A percentile compares a stretch with the other conserved stretches of the same genome.
Conservation (phyloP, 805 yeast genomes). For the Kluyveromyces lactis region DNA sequence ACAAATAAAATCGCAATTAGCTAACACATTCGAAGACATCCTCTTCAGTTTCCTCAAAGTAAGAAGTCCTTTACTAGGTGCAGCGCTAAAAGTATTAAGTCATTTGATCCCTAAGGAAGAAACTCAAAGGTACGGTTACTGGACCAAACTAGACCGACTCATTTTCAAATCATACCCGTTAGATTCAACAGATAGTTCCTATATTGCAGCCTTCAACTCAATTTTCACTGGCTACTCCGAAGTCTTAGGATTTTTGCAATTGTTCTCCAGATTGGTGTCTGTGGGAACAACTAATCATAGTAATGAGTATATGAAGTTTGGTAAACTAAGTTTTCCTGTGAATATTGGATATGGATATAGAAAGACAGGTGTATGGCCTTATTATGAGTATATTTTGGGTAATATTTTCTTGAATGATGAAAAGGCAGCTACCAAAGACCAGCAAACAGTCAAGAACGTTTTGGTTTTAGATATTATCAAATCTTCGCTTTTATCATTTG, state of each 20-base stretch:
- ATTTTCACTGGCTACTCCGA: constrained; percentile 46
- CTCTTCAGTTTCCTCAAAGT: constrained; percentile 38
- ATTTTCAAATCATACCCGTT: constrained; percentile 35
- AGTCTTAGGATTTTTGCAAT: constrained; percentile 50
- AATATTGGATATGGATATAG: constrained; percentile 56
- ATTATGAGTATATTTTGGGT: constrained; percentile 60
- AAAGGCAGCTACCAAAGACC: constrained; percentile 21
- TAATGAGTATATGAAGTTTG: constrained; percentile 27
- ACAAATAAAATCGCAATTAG: constrained; percentile 16
- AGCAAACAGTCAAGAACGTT: constrained; percentile 41
- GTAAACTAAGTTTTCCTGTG: constrained; percentile 49
- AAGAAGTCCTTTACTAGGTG: constrained; percentile 44
- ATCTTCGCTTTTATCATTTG: constrained; percentile 41
- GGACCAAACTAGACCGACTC: constrained; percentile 70
- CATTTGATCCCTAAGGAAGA: constrained; percentile 44
- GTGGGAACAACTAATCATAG: constrained; percentile 24
- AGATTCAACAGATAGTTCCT: constrained; percentile 24
- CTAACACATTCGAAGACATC: constrained; percentile 24
- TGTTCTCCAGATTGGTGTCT: constrained; percentile 38
- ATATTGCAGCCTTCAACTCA: constrained; percentile 37
- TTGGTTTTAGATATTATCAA: constrained; percentile 45
- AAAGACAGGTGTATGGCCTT: constrained; percentile 68
- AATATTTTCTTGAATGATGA: constrained; percentile 55
- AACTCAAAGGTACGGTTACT: constrained; percentile 41
- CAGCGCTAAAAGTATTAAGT: constrained; percentile 48